A percentile compares a stretch with the other conserved stretches of the same genome.
These are phyloP conservation scores for Oryza meyeriana DNA, from an alignment of 176 grass and related monocot genomes.

Conservation along the genomic window DNA sequence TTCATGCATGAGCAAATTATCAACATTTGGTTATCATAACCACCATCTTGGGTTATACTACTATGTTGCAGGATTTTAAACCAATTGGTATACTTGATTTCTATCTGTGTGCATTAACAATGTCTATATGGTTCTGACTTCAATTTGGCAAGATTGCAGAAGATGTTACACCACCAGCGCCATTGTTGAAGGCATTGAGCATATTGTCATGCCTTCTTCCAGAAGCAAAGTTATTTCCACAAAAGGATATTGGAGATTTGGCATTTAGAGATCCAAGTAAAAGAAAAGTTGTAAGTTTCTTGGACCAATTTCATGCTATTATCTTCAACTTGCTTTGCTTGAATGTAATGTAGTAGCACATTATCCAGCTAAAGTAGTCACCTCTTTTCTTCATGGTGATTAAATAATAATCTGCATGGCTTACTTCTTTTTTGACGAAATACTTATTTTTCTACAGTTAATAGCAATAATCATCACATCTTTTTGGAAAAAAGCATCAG, in stretches of 20 bases:
- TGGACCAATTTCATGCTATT: not conserved
- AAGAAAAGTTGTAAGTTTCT: constrained; percentile 74
- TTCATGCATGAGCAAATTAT: not conserved
- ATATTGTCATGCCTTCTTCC: constrained; percentile 89
- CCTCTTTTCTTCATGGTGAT: not conserved
- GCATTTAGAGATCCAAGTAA: constrained; percentile 84
- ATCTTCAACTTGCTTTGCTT: constrained; percentile 15
- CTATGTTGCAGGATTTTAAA: not conserved
- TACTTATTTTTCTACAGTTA: not conserved
- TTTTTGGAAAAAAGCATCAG: not conserved
- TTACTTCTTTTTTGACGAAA: not conserved
- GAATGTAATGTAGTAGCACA: constrained; percentile 12
- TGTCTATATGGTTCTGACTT: constrained; percentile 39
- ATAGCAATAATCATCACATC: not conserved
- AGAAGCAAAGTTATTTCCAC: constrained; percentile 89
- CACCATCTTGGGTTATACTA: not conserved
- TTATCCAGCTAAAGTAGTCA: not conserved
- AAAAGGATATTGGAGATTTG: constrained; percentile 93
- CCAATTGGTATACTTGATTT: not conserved
- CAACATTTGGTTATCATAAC: not conserved
- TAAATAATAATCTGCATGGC: not conserved
- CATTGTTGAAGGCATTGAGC: constrained; percentile 70
- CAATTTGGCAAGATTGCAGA: constrained; percentile 89
- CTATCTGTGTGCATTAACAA: constrained; percentile 14
- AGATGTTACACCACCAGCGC: constrained; percentile 85